These are phyloP conservation scores for Pichia nakasei DNA, from an alignment of 805 yeast genomes.

Conservation along the genomic window DNA sequence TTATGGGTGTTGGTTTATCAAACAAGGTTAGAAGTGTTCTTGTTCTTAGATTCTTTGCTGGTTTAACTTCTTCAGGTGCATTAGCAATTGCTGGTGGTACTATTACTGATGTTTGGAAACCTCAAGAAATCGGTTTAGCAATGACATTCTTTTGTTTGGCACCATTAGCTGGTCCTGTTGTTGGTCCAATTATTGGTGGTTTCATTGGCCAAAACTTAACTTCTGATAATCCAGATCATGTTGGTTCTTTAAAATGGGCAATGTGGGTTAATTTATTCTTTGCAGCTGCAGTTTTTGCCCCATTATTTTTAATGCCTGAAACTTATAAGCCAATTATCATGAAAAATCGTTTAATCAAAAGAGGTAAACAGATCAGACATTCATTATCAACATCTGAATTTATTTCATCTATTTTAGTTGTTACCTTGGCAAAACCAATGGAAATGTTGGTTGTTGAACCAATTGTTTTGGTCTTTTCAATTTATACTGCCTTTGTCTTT, in stretches of 20 bases:
- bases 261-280: conserved; percentile 66
- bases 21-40: conserved; percentile 51
- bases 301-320: conserved; percentile 45
- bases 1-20: conserved; percentile 66
- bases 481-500: conserved; percentile 66
- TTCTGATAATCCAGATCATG: conserved; percentile 9
- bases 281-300: conserved; percentile 46
- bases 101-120: conserved; percentile 66
- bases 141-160: conserved; percentile 71
- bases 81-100: conserved; percentile 83
- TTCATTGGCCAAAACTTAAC: conserved; percentile 49
- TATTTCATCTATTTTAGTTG: conserved; percentile 36
- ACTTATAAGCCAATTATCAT: conserved; percentile 66
- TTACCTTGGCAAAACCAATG: conserved; percentile 53
- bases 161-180: conserved; percentile 73
- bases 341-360: conserved; percentile 47
- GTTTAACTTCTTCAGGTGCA: conserved; percentile 73
- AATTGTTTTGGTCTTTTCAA: conserved; percentile 58
- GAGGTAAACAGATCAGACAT: conserved; percentile 43
- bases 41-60: conserved; percentile 65
- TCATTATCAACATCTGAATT: conserved; percentile 29
- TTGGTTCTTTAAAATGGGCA: conserved; percentile 58
- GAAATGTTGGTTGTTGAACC: conserved; percentile 69
- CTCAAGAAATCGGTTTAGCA: conserved; percentile 59
- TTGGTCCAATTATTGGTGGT: conserved; percentile 70